Base-by-base conservation (phyloP, 768 basidiomycete genomes). In the Agaricus sinodeliciosus region DNA sequence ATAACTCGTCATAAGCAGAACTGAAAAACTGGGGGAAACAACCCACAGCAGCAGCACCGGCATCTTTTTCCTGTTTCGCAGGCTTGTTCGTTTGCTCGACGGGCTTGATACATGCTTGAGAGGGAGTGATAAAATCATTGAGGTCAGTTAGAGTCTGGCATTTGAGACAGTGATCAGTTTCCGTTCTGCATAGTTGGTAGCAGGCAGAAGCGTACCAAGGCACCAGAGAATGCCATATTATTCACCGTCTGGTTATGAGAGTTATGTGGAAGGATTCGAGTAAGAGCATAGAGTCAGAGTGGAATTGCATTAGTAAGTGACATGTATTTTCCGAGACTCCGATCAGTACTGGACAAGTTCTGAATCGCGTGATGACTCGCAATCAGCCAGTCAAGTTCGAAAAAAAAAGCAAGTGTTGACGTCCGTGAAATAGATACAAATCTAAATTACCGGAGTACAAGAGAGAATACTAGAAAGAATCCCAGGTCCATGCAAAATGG, bases 21-120 rank as follows among this genome's bases (percentile, higher is more conserved):
- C n/a, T n/a, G n/a, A n/a, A n/a, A n/a, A n/a, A n/a, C n/a, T n/a
- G n/a, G n/a, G n/a, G n/a, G n/a, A n/a, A n/a, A n/a, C n/a, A n/a
- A n/a, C n/a, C n/a, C 57, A 77, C 75, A 49, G 69, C 61, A 27
- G 71, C 71, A 49, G 68, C 65, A 16, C 69, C 73, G 8, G 66
- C 51, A 55, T 66, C 65, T 51, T 60, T 67, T 51, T 60, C 63
- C 37, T 60, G 57, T 25, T 68, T 55, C 2, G 58, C 48, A 9
- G 59, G 62, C 18, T 59, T 65, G 58, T 76, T 71, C 4, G 62
- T 53, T 55, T 78, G 66, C 71, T 78, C 66, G 19, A 98, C 92
- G 0, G 96, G 95, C 63, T 97, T 96, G 70, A 98, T 97, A 69
- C 96, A 99, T 16, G 89, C 89, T 70, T 97, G 95, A 1, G 93